Evolutionary conservation across 2,329 filamentous ascomycete species (phyloP).

Genomic region (Colletotrichum godetiae): DNA sequence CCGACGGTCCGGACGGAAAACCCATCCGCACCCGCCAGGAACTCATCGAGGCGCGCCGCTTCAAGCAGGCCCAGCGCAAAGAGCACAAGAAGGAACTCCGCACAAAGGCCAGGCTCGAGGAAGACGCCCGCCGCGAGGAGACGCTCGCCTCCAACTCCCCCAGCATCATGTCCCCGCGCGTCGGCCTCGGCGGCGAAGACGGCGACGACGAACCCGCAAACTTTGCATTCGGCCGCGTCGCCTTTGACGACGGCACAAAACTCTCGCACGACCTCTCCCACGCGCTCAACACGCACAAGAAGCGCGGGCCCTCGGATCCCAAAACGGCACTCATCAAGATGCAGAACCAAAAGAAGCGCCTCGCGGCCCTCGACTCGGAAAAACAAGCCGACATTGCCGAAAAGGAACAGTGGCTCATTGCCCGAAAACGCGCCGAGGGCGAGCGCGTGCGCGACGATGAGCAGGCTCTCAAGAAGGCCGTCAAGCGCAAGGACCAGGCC

Average conservation of each 20-base stretch:
- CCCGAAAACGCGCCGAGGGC: conserved; percentile 88
- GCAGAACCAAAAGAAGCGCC: conserved; percentile 85
- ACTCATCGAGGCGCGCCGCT: conserved; percentile 87
- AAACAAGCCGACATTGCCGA: conserved; percentile 90
- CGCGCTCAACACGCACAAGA: conserved; percentile 65
- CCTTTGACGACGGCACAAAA: conserved; percentile 86
- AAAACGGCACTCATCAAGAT: conserved; percentile 87
- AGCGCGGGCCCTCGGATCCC: conserved; percentile 85
- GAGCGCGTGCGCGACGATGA: conserved; percentile 91
- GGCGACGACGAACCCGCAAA: conserved; percentile 57
- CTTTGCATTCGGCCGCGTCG: conserved; percentile 92
- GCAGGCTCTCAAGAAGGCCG: conserved; percentile 87
- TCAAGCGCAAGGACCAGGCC: conserved; percentile 89
- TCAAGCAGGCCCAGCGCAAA: conserved; percentile 88
- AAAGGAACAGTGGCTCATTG: conserved; percentile 94
- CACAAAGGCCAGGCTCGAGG: conserved; percentile 81
- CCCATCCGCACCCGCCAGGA: conserved; percentile 89
- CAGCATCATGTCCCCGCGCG: conserved; percentile 65
- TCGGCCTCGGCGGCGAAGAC: conserved; percentile 51
- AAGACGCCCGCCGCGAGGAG: conserved; percentile 74
- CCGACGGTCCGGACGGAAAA: conserved; percentile 84
- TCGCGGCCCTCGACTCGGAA: conserved; percentile 79
- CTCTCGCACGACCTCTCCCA: conserved; percentile 79
- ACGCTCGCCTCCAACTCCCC: conserved; percentile 73
- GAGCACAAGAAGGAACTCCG: conserved; percentile 89